Percentiles rank a stretch among this genome's conserved stretches.
Evolutionary conservation across 495 filamentous ascomycete genomes (phyloP).

Genomic region (Penicillium samsonianum): DNA sequence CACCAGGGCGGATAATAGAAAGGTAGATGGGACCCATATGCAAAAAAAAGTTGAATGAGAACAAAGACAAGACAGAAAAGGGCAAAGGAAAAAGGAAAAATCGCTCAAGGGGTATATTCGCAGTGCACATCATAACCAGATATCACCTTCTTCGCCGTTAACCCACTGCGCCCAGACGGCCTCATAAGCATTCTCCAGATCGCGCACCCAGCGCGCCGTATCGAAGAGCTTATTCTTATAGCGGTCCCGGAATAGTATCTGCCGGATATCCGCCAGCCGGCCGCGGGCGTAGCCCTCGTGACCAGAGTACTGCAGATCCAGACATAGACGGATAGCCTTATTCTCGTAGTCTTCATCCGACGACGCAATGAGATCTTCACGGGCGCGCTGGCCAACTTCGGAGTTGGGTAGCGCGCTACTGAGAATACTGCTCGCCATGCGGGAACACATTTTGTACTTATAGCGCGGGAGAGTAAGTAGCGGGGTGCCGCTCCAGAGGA

Average conservation of each 20-base stretch:
- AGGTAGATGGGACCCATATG: neutral
- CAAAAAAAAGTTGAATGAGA: neutral
- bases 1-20: neutral
- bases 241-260: constrained; percentile 76
- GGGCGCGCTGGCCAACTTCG: constrained; percentile 64
- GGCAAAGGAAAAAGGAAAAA: constrained; percentile 26
- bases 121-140: constrained; percentile 61
- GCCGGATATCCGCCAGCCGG: constrained; percentile 71
- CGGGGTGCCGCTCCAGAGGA: constrained; percentile 94
- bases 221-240: constrained; percentile 88
- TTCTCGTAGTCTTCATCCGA: constrained; percentile 82
- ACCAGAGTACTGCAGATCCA: constrained; percentile 61
- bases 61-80: neutral
- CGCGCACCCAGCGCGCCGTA: constrained; percentile 86
- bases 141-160: constrained; percentile 83
- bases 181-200: constrained; percentile 87
- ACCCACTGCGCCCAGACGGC: constrained; percentile 90
- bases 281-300: constrained; percentile 61
- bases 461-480: constrained; percentile 93
- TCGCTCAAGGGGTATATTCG: constrained; percentile 43
- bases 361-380: constrained; percentile 71
- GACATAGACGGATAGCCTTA: constrained; percentile 72
- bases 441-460: constrained; percentile 97
- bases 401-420: constrained; percentile 79
- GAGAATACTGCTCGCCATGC: constrained; percentile 94